Percentiles rank a stretch among this genome's conserved stretches.
phyloP scores from a whole-genome alignment of 2,329 filamentous ascomycete species.

The Hymenoscyphus salicellus region DNA sequence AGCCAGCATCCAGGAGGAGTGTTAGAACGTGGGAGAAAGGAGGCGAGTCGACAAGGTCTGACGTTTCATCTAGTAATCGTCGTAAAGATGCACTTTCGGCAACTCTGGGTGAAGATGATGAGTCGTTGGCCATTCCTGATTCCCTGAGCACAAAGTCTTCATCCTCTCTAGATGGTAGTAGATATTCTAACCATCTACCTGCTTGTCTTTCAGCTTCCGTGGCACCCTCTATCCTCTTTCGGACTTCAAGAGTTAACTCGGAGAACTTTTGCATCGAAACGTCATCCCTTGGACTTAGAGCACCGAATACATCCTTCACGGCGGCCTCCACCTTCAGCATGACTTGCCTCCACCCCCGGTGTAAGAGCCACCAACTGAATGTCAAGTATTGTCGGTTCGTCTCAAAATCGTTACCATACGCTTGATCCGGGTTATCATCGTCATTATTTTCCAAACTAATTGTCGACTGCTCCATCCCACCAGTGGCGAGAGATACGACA shows the following conservation, averaged over 20 bases:
- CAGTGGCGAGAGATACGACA: constrained; percentile 84
- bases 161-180: constrained; percentile 75
- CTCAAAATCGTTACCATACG: constrained; percentile 90
- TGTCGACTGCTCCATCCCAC: constrained; percentile 63
- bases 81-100: constrained; percentile 59
- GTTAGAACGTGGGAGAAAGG: constrained; percentile 84
- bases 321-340: constrained; percentile 79
- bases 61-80: constrained; percentile 88
- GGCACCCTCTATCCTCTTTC: constrained; percentile 77
- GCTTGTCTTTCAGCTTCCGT: constrained; percentile 61
- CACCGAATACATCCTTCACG: constrained; percentile 86
- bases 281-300: constrained; percentile 82
- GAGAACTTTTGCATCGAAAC: constrained; percentile 77
- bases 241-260: constrained; percentile 76
- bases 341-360: constrained; percentile 81
- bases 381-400: constrained; percentile 93
- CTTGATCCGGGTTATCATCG: constrained; percentile 77
- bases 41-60: constrained; percentile 91
- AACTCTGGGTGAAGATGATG: constrained; percentile 37
- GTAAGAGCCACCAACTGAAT: constrained; percentile 97
- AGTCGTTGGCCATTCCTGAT: constrained; percentile 69
- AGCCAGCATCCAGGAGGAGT: constrained; percentile 81
- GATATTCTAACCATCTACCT: constrained; percentile 69
- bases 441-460: constrained; percentile 94
- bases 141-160: constrained; percentile 83